Evolutionary conservation across 495 filamentous ascomycete genomes (phyloP).

Genomic region (Pyrenopolyporus hunteri): DNA sequence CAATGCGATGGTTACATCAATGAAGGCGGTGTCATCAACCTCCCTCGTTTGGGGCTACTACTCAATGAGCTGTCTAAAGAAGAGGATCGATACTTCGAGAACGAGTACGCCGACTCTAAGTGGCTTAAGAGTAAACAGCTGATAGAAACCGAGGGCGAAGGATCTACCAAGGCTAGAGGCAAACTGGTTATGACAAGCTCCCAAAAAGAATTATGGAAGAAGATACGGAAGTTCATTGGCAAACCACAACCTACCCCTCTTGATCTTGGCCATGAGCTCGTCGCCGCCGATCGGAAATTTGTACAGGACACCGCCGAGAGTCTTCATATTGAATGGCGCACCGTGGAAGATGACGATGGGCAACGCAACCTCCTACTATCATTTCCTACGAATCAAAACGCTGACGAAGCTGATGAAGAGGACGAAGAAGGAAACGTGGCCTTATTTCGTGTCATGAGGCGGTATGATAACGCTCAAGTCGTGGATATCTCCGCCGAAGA

Average conservation of each 20-base stretch:
- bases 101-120: constrained; percentile 81
- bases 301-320: constrained; percentile 85
- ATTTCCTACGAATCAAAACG: constrained; percentile 63
- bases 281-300: constrained; percentile 89
- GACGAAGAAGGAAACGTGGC: constrained; percentile 89
- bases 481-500: constrained; percentile 81
- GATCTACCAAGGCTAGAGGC: constrained; percentile 66
- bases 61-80: constrained; percentile 80
- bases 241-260: constrained; percentile 61
- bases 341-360: constrained; percentile 76
- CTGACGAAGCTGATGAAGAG: constrained; percentile 64
- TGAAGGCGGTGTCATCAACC: constrained; percentile 87
- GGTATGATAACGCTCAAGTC: constrained; percentile 87
- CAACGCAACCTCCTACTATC: constrained; percentile 79
- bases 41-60: constrained; percentile 76
- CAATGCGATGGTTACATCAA: constrained; percentile 96
- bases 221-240: constrained; percentile 79
- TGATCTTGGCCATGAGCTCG: constrained; percentile 74
- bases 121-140: constrained; percentile 90
- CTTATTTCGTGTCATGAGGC: constrained; percentile 79
- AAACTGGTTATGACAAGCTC: constrained; percentile 76
- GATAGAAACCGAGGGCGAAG: constrained; percentile 56
- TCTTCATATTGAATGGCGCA: constrained; percentile 81
- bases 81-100: constrained; percentile 90
- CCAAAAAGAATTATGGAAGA: constrained; percentile 81